A percentile compares a stretch with the other conserved stretches of the same genome.
These are phyloP conservation scores for Zangia roseola DNA, from an alignment of 768 basidiomycete species.

Conservation along the genomic window DNA sequence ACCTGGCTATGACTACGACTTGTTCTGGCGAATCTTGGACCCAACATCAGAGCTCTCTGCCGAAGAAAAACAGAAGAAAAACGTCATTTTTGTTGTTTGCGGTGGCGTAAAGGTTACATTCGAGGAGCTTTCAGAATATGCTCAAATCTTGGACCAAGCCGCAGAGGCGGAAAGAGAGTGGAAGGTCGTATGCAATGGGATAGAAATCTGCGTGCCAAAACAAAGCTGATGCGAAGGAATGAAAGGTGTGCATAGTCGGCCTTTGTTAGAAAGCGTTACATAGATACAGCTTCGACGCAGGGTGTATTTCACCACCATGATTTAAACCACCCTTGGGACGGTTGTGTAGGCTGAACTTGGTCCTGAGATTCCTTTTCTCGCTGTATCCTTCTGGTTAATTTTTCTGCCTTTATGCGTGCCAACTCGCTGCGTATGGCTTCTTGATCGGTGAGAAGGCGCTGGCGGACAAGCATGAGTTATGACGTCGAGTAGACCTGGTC, in stretches of 20 bases:
- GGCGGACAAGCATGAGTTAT: conserved; percentile 10
- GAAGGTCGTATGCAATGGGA: conserved; percentile 31
- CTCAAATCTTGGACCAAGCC: conserved; percentile 37
- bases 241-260: neutral
- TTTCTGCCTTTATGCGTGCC: conserved; percentile 67
- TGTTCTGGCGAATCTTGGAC: conserved; percentile 47
- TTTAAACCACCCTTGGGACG: conserved; percentile 29
- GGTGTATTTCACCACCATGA: conserved; percentile 21
- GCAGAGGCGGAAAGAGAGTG: conserved; percentile 27
- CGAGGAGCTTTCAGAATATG: conserved; percentile 51
- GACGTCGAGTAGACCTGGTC: neutral
- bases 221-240: neutral
- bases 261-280: conserved; percentile 19
- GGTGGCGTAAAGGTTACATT: conserved; percentile 65
- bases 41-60: conserved; percentile 20
- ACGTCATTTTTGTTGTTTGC: conserved; percentile 20
- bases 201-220: conserved; percentile 21
- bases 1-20: conserved; percentile 56
- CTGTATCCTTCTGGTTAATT: conserved; percentile 43
- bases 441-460: conserved; percentile 69
- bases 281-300: neutral
- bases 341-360: conserved; percentile 11
- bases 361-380: conserved; percentile 39
- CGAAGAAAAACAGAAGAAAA: conserved; percentile 24
- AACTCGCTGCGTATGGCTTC: conserved; percentile 65